These are phyloP conservation scores for Cynara cardunculus DNA, from an alignment of 129 eudicot species.

Conservation along the genomic window DNA sequence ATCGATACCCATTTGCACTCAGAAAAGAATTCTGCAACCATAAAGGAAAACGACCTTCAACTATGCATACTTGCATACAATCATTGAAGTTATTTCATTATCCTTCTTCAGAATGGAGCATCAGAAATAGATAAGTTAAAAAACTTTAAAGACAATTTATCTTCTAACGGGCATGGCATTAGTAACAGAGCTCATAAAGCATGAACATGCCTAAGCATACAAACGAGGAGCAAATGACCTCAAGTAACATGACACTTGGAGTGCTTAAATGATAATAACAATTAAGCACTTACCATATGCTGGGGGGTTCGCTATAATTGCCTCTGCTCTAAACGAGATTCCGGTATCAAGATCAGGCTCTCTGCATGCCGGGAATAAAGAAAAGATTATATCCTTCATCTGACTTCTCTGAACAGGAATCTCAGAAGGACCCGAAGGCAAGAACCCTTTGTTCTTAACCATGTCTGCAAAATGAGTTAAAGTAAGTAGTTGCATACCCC, in stretches of 20 bases:
- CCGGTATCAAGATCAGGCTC: constrained; percentile 88
- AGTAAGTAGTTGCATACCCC: constrained; percentile 1
- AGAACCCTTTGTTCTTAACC: constrained; percentile 98
- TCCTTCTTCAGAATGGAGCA: too few species aligned
- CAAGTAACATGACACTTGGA: background rate
- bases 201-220: too few species aligned
- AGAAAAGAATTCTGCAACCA: background rate
- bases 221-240: too few species aligned
- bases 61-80: background rate
- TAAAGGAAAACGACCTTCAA: background rate
- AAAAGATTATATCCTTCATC: constrained; percentile 83
- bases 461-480: constrained; percentile 48
- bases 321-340: constrained; percentile 88
- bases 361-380: constrained; percentile 87
- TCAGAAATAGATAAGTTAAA: too few species aligned
- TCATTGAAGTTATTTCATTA: too few species aligned
- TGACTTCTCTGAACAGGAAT: constrained; percentile 90
- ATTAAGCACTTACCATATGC: constrained; percentile 69
- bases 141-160: too few species aligned
- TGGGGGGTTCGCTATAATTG: constrained; percentile 97
- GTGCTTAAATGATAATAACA: background rate
- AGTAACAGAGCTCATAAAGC: too few species aligned
- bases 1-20: background rate
- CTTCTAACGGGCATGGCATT: too few species aligned
- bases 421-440: constrained; percentile 99